Conservation (phyloP, 228 moss, liverwort and hornwort species). For the Sphagnum fallax region DNA sequence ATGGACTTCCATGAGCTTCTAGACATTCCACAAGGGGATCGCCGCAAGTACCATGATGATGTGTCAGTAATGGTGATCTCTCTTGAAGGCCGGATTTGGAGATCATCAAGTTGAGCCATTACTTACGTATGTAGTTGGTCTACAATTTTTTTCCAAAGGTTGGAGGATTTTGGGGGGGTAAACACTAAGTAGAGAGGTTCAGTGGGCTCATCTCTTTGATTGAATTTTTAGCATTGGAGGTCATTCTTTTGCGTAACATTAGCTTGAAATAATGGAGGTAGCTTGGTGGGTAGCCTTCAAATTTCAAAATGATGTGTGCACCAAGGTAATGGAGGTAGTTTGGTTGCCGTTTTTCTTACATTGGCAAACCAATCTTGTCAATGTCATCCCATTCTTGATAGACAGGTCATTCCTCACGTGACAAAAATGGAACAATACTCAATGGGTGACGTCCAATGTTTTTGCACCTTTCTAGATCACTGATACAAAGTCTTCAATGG, state of each 20-base stretch:
- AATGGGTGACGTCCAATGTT: neutral
- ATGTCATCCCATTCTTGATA: neutral
- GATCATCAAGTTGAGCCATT: constrained; percentile 67
- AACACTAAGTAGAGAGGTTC: constrained; percentile 5
- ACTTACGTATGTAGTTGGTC: neutral
- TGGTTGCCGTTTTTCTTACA: constrained; percentile 2
- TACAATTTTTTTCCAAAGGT: constrained; percentile 3
- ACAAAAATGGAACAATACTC: neutral
- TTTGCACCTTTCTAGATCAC: neutral
- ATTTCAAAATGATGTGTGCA: constrained; percentile 9
- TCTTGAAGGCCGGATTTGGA: constrained; percentile 99
- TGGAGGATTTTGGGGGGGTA: constrained; percentile 1
- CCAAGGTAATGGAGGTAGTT: neutral
- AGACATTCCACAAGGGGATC: constrained; percentile 99
- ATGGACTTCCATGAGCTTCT: constrained; percentile 99
- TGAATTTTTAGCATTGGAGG: constrained; percentile 2
- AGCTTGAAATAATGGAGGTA: constrained; percentile 7
- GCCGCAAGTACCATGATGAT: constrained; percentile 99
- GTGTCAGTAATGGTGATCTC: constrained; percentile 99
- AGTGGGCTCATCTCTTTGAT: constrained; percentile 2
- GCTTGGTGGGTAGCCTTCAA: constrained; percentile 2
- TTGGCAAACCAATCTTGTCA: constrained; percentile 1
- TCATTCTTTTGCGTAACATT: constrained; percentile 10
- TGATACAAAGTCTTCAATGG: neutral
- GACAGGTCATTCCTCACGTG: neutral